Percentiles rank a stretch among this genome's conserved stretches.
phyloP scores from a whole-genome alignment of 768 basidiomycete genomes.

The Phylloporus arenicola region DNA sequence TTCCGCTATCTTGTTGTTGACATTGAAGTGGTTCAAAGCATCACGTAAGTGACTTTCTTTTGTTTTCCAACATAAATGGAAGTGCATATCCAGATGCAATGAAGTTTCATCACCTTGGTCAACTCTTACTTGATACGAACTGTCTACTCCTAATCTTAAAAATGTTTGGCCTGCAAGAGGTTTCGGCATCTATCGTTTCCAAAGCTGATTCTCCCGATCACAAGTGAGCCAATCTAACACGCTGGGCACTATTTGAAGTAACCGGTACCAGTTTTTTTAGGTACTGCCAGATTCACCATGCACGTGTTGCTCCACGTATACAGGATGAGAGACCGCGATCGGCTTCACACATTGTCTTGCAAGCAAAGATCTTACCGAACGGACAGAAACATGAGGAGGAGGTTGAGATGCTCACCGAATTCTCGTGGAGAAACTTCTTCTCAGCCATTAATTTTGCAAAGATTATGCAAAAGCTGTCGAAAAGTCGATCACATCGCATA shows the following conservation, averaged over 20 bases:
- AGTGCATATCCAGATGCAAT: constrained; percentile 67
- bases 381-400: constrained; percentile 80
- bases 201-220: constrained; percentile 84
- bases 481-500: constrained; percentile 89
- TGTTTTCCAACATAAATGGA: background rate
- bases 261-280: constrained; percentile 78
- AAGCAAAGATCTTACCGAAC: constrained; percentile 58
- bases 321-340: constrained; percentile 63
- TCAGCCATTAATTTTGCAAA: constrained; percentile 95
- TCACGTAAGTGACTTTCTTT: constrained; percentile 63
- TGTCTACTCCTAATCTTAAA: constrained; percentile 90
- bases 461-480: constrained; percentile 96
- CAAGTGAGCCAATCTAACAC: constrained; percentile 47
- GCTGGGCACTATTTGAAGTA: constrained; percentile 1
- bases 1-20: constrained; percentile 85
- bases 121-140: constrained; percentile 91
- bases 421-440: constrained; percentile 98
- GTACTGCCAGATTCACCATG: constrained; percentile 78
- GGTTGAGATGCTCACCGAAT: constrained; percentile 87
- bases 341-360: constrained; percentile 53
- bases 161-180: constrained; percentile 97
- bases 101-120: constrained; percentile 98
- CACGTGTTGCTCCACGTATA: constrained; percentile 54
- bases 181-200: constrained; percentile 74
- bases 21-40: constrained; percentile 97